phyloP scores from a whole-genome alignment of 1,284 basidiomycete genomes.

The Trichosporon sp. region DNA sequence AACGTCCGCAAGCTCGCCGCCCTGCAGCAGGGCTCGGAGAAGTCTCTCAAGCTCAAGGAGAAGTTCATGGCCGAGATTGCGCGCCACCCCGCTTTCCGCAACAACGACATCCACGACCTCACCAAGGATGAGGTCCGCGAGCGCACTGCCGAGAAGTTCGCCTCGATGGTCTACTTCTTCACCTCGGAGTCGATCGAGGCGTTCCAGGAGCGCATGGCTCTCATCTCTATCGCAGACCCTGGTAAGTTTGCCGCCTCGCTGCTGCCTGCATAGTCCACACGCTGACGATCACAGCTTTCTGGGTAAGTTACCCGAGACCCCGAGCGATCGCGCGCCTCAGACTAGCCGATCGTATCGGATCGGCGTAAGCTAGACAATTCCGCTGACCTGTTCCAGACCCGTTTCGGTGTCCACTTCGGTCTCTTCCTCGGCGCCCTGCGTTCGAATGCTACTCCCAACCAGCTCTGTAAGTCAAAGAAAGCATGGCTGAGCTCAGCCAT shows the following conservation, averaged over 20 bases:
- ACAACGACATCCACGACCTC: slow-evolving; percentile 55
- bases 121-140: slow-evolving; percentile 54
- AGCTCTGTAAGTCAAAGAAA: slow-evolving; percentile 39
- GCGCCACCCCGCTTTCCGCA: slow-evolving; percentile 53
- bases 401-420: slow-evolving; percentile 55
- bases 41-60: slow-evolving; percentile 46
- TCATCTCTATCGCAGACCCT: slow-evolving; percentile 51
- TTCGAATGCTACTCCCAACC: slow-evolving; percentile 46
- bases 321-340: background rate
- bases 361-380: background rate
- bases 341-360: background rate
- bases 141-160: slow-evolving; percentile 51
- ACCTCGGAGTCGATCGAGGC: slow-evolving; percentile 50
- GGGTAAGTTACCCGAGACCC: background rate
- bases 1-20: slow-evolving; percentile 49
- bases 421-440: slow-evolving; percentile 52
- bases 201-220: slow-evolving; percentile 53
- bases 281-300: background rate
- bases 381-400: slow-evolving; percentile 51
- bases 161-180: slow-evolving; percentile 51
- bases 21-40: slow-evolving; percentile 46
- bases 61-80: slow-evolving; percentile 53
- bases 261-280: background rate
- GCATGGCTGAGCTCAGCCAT: background rate
- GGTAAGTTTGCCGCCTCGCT: slow-evolving; percentile 19